Conservation (phyloP, 768 basidiomycete genomes). For the Pleurotus platypus region DNA sequence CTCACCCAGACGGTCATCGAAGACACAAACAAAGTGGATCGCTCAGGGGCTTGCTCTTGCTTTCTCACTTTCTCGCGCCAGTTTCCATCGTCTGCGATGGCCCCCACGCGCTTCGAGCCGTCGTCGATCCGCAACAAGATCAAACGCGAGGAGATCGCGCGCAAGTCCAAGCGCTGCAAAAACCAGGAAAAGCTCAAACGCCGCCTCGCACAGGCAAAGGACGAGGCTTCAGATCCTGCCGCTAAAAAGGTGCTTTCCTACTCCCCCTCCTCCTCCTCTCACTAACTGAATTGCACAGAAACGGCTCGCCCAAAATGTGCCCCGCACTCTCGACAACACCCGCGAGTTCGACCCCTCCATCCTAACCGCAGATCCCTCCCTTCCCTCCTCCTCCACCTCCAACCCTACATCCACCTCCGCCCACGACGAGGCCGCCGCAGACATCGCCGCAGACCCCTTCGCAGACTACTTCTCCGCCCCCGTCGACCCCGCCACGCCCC, state of each 20-base stretch:
- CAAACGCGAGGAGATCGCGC: slow-evolving; percentile 75
- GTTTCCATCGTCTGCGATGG: slow-evolving; percentile 33
- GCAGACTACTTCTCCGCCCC: slow-evolving; percentile 70
- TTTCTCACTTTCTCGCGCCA: too few species aligned
- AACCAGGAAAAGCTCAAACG: slow-evolving; percentile 77
- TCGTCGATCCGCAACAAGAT: slow-evolving; percentile 83
- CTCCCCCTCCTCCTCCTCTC: neutral
- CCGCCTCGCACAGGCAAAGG: slow-evolving; percentile 73
- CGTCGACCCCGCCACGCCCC: slow-evolving; percentile 68
- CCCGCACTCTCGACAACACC: slow-evolving; percentile 90
- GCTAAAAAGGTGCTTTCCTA: slow-evolving; percentile 60
- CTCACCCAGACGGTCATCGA: too few species aligned
- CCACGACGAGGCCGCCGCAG: slow-evolving; percentile 58
- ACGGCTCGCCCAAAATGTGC: slow-evolving; percentile 82
- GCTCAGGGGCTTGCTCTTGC: too few species aligned
- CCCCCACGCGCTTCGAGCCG: slow-evolving; percentile 53
- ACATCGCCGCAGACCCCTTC: slow-evolving; percentile 74
- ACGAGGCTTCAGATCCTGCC: slow-evolving; percentile 71
- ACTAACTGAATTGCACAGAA: slow-evolving; percentile 40
- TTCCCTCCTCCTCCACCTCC: slow-evolving; percentile 18
- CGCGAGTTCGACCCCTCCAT: slow-evolving; percentile 79
- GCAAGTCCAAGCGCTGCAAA: slow-evolving; percentile 75
- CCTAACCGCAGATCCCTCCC: slow-evolving; percentile 48
- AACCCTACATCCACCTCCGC: slow-evolving; percentile 34
- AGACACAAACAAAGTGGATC: too few species aligned